A percentile compares a stretch with the other conserved stretches of the same genome.
Evolutionary conservation across 441 rosid genomes (phyloP).

Genomic region (Raphanus hybrid): DNA sequence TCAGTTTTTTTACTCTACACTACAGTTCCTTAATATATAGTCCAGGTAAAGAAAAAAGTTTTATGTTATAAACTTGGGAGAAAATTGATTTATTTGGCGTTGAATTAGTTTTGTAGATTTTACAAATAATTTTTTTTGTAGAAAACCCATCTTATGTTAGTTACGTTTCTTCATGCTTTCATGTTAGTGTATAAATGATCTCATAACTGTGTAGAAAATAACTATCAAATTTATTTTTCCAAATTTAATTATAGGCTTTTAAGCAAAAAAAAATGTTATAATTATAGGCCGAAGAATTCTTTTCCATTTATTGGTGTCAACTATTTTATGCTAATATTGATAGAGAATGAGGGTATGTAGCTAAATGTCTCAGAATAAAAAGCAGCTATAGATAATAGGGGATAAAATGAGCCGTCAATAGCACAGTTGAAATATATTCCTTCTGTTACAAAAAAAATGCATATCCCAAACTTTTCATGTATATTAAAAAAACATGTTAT

Average conservation of each 20-base stretch:
- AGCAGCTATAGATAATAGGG: background rate
- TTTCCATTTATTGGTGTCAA: background rate
- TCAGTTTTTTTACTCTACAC: background rate
- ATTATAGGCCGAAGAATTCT: background rate
- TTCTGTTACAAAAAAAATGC: too few species aligned
- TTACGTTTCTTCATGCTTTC: background rate
- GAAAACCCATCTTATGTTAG: background rate
- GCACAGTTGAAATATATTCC: slow-evolving; percentile 16
- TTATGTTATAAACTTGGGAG: background rate
- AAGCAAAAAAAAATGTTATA: too few species aligned
- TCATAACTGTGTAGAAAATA: background rate
- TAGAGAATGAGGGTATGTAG: background rate
- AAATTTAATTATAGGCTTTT: background rate
- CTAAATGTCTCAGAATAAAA: background rate
- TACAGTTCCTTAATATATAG: background rate
- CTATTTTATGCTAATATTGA: background rate
- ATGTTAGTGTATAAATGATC: background rate
- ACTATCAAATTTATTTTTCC: background rate
- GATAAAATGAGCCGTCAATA: slow-evolving; percentile 28
- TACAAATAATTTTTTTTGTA: background rate
- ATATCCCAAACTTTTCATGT: too few species aligned
- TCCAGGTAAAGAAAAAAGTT: background rate
- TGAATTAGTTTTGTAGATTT: background rate
- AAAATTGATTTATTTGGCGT: background rate
- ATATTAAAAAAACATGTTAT: too few species aligned